These are phyloP conservation scores for Collybia sordida DNA, from an alignment of 768 basidiomycete species.

Conservation along the genomic window DNA sequence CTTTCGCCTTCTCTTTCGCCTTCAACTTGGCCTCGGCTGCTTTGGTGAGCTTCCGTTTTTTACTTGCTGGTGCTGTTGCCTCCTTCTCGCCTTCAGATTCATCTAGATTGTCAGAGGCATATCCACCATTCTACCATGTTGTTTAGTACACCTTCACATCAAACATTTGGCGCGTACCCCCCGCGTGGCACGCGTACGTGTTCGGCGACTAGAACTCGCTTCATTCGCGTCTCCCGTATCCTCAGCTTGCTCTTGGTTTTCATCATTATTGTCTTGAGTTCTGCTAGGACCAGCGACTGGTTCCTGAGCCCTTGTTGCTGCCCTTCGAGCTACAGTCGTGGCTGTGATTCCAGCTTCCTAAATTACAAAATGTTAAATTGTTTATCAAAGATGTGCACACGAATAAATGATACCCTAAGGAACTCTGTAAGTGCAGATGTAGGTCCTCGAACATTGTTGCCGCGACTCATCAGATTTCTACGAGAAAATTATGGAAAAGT, in stretches of 20 bases:
- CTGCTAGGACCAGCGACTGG: slow-evolving; percentile 48
- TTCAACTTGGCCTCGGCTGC: slow-evolving; percentile 40
- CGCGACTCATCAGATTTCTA: slow-evolving; percentile 14
- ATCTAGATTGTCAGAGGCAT: slow-evolving; percentile 78
- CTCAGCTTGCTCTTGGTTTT: slow-evolving; percentile 10
- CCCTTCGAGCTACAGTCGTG: slow-evolving; percentile 43
- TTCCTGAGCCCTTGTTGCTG: slow-evolving; percentile 25
- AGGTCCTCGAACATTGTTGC: slow-evolving; percentile 73
- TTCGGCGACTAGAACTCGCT: slow-evolving; percentile 13
- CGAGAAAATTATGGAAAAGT: too few relatives aligned
- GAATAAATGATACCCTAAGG: slow-evolving; percentile 49
- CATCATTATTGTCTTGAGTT: slow-evolving; percentile 7
- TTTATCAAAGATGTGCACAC: slow-evolving; percentile 1
- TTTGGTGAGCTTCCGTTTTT: slow-evolving; percentile 59
- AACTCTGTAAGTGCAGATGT: slow-evolving; percentile 84
- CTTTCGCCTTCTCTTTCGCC: slow-evolving; percentile 39
- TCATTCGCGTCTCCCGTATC: slow-evolving; percentile 8
- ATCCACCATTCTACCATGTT: slow-evolving; percentile 33
- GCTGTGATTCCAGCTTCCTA: slow-evolving; percentile 50
- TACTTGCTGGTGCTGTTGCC: slow-evolving; percentile 32
- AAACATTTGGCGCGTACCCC: slow-evolving; percentile 1
- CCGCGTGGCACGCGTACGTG: slow-evolving; percentile 1
- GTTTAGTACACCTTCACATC: too few relatives aligned
- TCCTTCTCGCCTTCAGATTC: slow-evolving; percentile 40
- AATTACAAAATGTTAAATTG: not conserved